Percentiles rank a stretch among this genome's conserved stretches.
Evolutionary conservation across 2,329 filamentous ascomycete genomes (phyloP).

Genomic region (Botrytis pseudocinerea): DNA sequence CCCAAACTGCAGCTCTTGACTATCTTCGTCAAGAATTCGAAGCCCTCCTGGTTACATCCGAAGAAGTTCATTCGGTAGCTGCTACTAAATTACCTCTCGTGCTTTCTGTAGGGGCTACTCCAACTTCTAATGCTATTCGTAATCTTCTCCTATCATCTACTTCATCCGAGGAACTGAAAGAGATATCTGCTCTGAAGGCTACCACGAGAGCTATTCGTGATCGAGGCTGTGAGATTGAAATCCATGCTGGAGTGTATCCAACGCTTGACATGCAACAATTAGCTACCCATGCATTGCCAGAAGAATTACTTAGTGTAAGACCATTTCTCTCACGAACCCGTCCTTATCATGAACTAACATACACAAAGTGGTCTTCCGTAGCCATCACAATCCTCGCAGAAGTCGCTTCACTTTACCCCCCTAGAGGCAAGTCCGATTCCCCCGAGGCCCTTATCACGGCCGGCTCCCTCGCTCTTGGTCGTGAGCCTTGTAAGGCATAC

Average conservation of each 20-base stretch:
- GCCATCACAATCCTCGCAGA: slow-evolving; percentile 71
- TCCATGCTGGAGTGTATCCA: slow-evolving; percentile 77
- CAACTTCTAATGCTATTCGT: slow-evolving; percentile 67
- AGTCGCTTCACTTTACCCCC: slow-evolving; percentile 66
- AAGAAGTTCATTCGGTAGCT: slow-evolving; percentile 35
- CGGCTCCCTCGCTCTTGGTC: slow-evolving; percentile 68
- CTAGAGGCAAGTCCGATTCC: slow-evolving; percentile 49
- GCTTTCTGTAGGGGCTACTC: slow-evolving; percentile 75
- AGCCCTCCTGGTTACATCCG: slow-evolving; percentile 51
- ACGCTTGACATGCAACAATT: slow-evolving; percentile 78
- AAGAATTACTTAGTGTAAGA: slow-evolving; percentile 25
- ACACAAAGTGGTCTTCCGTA: slow-evolving; percentile 50
- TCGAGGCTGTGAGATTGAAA: slow-evolving; percentile 56
- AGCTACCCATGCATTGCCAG: slow-evolving; percentile 63
- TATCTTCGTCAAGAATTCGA: slow-evolving; percentile 61
- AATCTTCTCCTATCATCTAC: slow-evolving; percentile 49
- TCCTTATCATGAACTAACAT: slow-evolving; percentile 28
- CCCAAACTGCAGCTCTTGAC: slow-evolving; percentile 58
- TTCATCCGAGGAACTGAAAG: slow-evolving; percentile 32
- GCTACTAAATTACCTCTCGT: slow-evolving; percentile 43
- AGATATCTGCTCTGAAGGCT: slow-evolving; percentile 44
- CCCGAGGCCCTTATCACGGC: slow-evolving; percentile 69
- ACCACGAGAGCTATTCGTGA: slow-evolving; percentile 45
- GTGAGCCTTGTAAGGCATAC: slow-evolving; percentile 73
- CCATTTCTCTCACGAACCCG: too few relatives aligned